Conservation (phyloP, 331 rosid species). For the Pyrus hybrid region DNA sequence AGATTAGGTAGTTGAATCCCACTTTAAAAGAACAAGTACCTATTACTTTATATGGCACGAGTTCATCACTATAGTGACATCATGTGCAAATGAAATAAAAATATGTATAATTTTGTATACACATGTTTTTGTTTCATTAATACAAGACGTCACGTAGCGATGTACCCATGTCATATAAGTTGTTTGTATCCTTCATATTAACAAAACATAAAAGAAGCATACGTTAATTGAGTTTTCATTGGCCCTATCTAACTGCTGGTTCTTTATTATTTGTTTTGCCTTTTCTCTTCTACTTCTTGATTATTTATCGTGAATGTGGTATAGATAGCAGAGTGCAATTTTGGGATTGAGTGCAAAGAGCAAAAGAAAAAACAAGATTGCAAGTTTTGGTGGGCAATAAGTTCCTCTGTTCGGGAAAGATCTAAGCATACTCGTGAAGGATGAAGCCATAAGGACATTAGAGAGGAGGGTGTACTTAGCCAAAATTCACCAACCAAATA, state of each 20-base stretch:
- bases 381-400: neutral
- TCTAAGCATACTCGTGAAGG: conserved; percentile 4
- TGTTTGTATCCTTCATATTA: neutral
- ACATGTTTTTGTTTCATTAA: too few relatives aligned
- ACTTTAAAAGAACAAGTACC: conserved; percentile 4
- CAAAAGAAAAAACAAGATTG: neutral
- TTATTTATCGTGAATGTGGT: neutral
- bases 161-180: neutral
- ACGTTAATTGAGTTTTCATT: neutral
- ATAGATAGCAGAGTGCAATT: neutral
- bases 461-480: conserved; percentile 1
- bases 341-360: neutral
- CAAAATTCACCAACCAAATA: conserved; percentile 18
- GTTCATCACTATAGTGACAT: too few relatives aligned
- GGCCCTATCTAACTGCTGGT: neutral
- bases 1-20: conserved; percentile 1
- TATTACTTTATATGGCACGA: neutral
- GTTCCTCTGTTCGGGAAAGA: conserved; percentile 14
- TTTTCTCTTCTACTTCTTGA: neutral
- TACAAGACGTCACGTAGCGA: fast-evolving
- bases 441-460: neutral
- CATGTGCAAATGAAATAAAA: neutral
- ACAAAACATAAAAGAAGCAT: neutral
- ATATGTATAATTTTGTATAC: too few relatives aligned
- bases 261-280: neutral